These are phyloP conservation scores for Cryphonectria nitschkei DNA, from an alignment of 2,329 filamentous ascomycete genomes.

Conservation along the genomic window DNA sequence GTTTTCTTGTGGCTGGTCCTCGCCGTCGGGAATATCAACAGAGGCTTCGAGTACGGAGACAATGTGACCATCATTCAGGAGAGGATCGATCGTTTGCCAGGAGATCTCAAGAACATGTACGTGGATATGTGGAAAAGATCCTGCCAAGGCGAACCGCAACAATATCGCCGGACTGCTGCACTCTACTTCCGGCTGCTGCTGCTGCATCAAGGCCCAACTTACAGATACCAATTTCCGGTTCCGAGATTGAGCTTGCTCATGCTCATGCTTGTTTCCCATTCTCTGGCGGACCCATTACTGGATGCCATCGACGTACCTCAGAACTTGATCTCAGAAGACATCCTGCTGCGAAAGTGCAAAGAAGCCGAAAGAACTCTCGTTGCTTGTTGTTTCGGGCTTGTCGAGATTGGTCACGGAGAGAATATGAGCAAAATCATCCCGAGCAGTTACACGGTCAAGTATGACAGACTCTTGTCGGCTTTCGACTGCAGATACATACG, in stretches of 20 bases:
- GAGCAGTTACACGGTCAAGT: no score
- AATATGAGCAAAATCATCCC: no score
- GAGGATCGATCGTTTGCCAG: not conserved
- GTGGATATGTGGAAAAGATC: not conserved
- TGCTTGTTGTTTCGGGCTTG: not conserved
- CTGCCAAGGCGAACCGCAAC: not conserved
- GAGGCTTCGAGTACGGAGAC: not conserved
- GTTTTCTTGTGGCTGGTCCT: not conserved
- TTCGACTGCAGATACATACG: not conserved
- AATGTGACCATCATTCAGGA: not conserved
- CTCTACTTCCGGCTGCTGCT: not conserved
- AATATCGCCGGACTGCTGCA: not conserved
- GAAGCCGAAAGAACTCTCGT: not conserved
- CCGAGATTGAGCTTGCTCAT: not conserved
- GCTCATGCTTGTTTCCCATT: not conserved
- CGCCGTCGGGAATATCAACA: not conserved
- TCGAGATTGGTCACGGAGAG: no score
- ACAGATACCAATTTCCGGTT: no score
- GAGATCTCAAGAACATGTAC: not conserved
- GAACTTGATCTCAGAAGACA: not conserved
- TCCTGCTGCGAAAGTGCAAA: not conserved
- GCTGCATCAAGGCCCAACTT: not conserved
- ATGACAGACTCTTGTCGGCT: not conserved
- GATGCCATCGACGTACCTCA: not conserved
- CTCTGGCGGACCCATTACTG: not conserved